Evolutionary conservation across 345 rosid species (phyloP).

Genomic region (Capsella bursapastoris): DNA sequence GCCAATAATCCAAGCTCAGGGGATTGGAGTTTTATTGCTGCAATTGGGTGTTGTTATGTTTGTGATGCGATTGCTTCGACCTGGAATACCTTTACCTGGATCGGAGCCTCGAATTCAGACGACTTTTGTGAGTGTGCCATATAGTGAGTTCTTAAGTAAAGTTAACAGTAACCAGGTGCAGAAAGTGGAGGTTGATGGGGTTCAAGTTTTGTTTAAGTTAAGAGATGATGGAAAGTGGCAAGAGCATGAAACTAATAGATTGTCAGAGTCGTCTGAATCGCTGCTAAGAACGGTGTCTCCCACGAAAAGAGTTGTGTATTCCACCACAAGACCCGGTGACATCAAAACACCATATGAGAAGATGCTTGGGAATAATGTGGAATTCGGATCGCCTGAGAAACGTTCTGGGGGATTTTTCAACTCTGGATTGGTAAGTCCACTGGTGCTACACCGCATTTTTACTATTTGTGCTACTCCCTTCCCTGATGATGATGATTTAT

Average conservation of each 20-base stretch:
- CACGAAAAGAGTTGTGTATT: slow-evolving; percentile 68
- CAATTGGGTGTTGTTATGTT: slow-evolving; percentile 82
- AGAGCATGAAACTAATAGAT: slow-evolving; percentile 53
- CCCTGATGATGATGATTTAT: slow-evolving; percentile 8
- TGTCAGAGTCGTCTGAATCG: slow-evolving; percentile 68
- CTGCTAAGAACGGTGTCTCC: slow-evolving; percentile 64
- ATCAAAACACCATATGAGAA: slow-evolving; percentile 92
- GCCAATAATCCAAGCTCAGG: slow-evolving; percentile 77
- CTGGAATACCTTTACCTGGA: slow-evolving; percentile 84
- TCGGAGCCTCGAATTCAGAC: slow-evolving; percentile 78
- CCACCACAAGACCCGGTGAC: slow-evolving; percentile 80
- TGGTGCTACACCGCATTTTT: neutral
- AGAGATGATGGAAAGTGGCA: slow-evolving; percentile 54
- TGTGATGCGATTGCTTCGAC: slow-evolving; percentile 84
- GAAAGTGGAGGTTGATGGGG: slow-evolving; percentile 92
- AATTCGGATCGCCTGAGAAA: slow-evolving; percentile 91
- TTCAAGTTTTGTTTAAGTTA: slow-evolving; percentile 80
- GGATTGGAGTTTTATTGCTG: slow-evolving; percentile 73
- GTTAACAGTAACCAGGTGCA: slow-evolving; percentile 69
- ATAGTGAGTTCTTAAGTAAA: slow-evolving; percentile 83
- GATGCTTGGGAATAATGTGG: slow-evolving; percentile 90
- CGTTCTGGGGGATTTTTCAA: slow-evolving; percentile 80
- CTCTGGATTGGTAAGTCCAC: slow-evolving; percentile 69
- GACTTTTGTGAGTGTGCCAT: slow-evolving; percentile 71
- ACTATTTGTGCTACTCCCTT: slow-evolving; percentile 7